A percentile compares a stretch with the other conserved stretches of the same genome.
These are phyloP conservation scores for Nitzschia palea DNA, from an alignment of 108 stramenopile genomes.

Conservation along the genomic window DNA sequence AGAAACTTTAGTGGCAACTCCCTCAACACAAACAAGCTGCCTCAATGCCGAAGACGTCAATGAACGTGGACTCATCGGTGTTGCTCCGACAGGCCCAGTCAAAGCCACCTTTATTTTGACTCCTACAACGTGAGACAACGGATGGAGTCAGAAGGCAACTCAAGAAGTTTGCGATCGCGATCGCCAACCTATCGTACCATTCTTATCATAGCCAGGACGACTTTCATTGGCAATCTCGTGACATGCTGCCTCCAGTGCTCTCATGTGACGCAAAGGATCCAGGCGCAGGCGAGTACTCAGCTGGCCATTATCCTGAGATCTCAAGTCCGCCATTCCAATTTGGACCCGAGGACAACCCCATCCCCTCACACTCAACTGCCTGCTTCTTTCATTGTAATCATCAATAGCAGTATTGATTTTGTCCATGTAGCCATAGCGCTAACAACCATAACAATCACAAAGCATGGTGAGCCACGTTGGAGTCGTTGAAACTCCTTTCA, in stretches of 20 bases:
- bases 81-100: conserved; percentile 63
- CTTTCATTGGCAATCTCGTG: conserved; percentile 71
- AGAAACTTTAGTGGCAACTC: conserved; percentile 97
- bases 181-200: conserved; percentile 41
- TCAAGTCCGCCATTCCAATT: conserved; percentile 64
- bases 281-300: conserved; percentile 51
- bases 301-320: conserved; percentile 53
- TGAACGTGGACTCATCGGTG: conserved; percentile 67
- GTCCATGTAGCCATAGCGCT: conserved; percentile 45
- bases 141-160: not conserved
- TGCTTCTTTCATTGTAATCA: conserved; percentile 59
- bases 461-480: not conserved
- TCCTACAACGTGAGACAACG: too few relatives aligned
- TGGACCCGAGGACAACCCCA: conserved; percentile 68
- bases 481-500: not conserved
- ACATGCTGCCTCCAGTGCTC: conserved; percentile 77
- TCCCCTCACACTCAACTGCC: conserved; percentile 29
- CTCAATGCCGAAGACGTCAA: conserved; percentile 65
- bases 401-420: conserved; percentile 66
- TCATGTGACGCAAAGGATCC: conserved; percentile 79
- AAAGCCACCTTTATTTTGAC: conserved; percentile 70
- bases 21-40: conserved; percentile 95
- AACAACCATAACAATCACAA: not conserved
- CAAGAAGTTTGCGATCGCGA: not conserved
- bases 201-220: conserved; percentile 79